Conservation (phyloP, 441 rosid species). For the Erodium moschatum region DNA sequence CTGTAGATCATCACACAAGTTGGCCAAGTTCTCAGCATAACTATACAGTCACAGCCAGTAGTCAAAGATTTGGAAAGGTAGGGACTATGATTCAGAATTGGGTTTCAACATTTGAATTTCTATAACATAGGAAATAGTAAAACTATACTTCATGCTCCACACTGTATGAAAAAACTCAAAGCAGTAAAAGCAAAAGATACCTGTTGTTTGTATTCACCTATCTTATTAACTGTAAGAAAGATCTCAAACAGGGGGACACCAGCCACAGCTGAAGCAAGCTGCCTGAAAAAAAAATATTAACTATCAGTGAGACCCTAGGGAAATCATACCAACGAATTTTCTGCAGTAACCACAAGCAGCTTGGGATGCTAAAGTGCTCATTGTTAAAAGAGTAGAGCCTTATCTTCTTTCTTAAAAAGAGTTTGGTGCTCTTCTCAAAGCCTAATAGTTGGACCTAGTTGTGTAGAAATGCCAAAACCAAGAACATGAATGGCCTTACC, state of each 20-base stretch:
- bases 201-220: constrained; percentile 75
- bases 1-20: not conserved
- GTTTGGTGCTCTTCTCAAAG: not conserved
- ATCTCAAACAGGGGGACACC: constrained; percentile 86
- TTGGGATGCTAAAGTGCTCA: not conserved
- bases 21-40: not conserved
- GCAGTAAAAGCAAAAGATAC: constrained; percentile 30
- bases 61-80: no score
- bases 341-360: not conserved
- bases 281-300: constrained; percentile 40
- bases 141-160: not conserved
- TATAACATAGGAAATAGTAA: not conserved
- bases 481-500: constrained; percentile 36
- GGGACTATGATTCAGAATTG: not conserved
- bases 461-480: not conserved
- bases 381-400: not conserved
- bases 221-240: constrained; percentile 55
- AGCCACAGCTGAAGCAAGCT: constrained; percentile 62
- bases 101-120: not conserved
- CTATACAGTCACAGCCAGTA: not conserved
- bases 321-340: not conserved
- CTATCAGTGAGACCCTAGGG: constrained; percentile 4
- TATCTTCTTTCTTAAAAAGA: not conserved
- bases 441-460: not conserved
- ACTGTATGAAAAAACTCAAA: constrained; percentile 8